phyloP scores from a whole-genome alignment of 768 basidiomycete genomes.

The Artomyces pyxidatus region DNA sequence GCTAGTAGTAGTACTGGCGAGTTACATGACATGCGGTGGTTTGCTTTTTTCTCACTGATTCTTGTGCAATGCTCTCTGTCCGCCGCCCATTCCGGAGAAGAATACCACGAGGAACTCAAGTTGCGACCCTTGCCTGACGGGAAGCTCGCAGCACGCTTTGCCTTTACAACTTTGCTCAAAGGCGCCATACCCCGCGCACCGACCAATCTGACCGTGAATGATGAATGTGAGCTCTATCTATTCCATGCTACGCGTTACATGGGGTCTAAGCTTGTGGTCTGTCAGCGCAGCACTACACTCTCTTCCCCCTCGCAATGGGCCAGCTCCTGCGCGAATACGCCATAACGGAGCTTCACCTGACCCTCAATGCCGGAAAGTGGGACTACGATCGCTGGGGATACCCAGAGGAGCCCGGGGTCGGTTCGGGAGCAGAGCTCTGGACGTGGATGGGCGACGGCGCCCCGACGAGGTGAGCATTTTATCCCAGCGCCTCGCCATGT shows the following conservation, averaged over 20 bases:
- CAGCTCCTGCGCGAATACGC: conserved; percentile 82
- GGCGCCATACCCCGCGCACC: conserved; percentile 52
- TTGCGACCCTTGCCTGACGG: conserved; percentile 71
- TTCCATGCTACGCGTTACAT: not conserved
- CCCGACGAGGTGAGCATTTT: conserved; percentile 35
- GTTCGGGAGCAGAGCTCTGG: conserved; percentile 84
- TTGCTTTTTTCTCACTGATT: not conserved
- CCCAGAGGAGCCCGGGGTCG: conserved; percentile 67
- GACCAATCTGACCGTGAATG: conserved; percentile 32
- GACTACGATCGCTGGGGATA: conserved; percentile 78
- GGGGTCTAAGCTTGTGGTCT: not conserved
- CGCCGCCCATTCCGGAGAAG: conserved; percentile 24
- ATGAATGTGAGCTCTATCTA: conserved; percentile 34
- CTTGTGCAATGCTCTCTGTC: not conserved
- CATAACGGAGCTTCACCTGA: conserved; percentile 82
- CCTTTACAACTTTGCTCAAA: conserved; percentile 60
- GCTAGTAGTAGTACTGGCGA: too few relatives aligned
- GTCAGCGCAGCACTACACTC: conserved; percentile 74
- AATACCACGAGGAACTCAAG: conserved; percentile 46
- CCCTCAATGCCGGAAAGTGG: conserved; percentile 91
- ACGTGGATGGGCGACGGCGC: conserved; percentile 81
- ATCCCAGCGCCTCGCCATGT: not conserved
- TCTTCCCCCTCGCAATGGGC: conserved; percentile 82
- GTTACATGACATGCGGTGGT: not conserved
- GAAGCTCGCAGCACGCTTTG: conserved; percentile 71